Percentiles rank a stretch among this genome's conserved stretches.
Evolutionary conservation across 495 filamentous ascomycete species (phyloP).

Genomic region (Xylaria curta): DNA sequence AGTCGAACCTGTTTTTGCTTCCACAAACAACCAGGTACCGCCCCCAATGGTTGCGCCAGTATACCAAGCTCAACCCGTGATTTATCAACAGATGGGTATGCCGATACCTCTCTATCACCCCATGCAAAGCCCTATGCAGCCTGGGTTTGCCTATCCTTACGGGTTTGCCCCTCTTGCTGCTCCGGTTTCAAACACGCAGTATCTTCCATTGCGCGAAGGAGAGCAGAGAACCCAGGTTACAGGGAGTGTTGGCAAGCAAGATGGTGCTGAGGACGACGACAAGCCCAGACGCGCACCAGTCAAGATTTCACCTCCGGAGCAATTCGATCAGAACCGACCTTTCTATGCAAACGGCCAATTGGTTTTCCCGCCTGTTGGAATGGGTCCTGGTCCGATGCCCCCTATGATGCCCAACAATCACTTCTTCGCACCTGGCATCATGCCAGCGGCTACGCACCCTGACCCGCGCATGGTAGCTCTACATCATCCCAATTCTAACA

Average conservation of each 20-base stretch:
- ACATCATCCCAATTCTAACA: constrained; percentile 6
- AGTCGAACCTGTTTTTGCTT: constrained; percentile 1
- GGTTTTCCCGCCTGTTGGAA: constrained; percentile 48
- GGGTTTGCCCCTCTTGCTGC: constrained; percentile 33
- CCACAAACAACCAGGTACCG: constrained; percentile 30
- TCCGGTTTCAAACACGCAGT: constrained; percentile 24
- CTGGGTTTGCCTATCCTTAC: constrained; percentile 38
- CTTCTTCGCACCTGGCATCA: constrained; percentile 26
- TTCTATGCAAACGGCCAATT: constrained; percentile 57
- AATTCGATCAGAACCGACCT: constrained; percentile 53
- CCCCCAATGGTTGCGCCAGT: constrained; percentile 30
- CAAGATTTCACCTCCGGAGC: constrained; percentile 51
- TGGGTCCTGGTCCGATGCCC: constrained; percentile 24
- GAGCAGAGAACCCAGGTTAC: constrained; percentile 34
- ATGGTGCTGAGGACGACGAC: constrained; percentile 37
- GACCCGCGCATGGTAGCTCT: constrained; percentile 13
- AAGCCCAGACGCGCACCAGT: constrained; percentile 43
- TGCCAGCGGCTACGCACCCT: constrained; percentile 24
- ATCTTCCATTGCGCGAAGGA: constrained; percentile 5
- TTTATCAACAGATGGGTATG: constrained; percentile 35
- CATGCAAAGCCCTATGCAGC: constrained; percentile 22
- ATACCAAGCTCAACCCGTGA: constrained; percentile 21
- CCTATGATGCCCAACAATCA: constrained; percentile 30
- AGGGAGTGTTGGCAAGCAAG: constrained; percentile 35
- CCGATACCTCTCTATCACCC: constrained; percentile 36